Percentiles rank a stretch among this genome's conserved stretches.
phyloP scores from a whole-genome alignment of 176 grass and related monocot species.

The Eleusine coracana region DNA sequence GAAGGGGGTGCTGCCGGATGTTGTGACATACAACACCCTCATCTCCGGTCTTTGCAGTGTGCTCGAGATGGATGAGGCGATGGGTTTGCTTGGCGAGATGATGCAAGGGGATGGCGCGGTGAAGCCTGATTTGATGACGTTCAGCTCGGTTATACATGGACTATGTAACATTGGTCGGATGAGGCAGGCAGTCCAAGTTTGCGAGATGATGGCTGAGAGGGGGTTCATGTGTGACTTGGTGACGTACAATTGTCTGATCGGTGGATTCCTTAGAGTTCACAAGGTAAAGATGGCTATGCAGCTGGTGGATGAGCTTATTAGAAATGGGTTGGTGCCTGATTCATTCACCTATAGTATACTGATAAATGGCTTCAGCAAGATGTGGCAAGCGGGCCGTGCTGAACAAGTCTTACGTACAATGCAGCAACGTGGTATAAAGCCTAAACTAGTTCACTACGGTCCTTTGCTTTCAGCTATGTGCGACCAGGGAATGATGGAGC shows the following conservation, averaged over 20 bases:
- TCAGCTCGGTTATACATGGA: slow-evolving; percentile 64
- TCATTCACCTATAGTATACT: slow-evolving; percentile 58
- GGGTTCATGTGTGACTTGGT: slow-evolving; percentile 47
- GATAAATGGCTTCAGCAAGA: slow-evolving; percentile 66
- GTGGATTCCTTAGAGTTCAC: slow-evolving; percentile 52
- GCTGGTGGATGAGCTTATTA: slow-evolving; percentile 53
- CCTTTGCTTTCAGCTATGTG: slow-evolving; percentile 60
- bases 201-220: slow-evolving; percentile 49
- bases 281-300: slow-evolving; percentile 43
- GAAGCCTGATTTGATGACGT: slow-evolving; percentile 50
- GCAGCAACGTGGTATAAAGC: slow-evolving; percentile 39
- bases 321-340: slow-evolving; percentile 47
- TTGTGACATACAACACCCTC: slow-evolving; percentile 62
- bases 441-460: slow-evolving; percentile 50
- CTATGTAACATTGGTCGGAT: slow-evolving; percentile 55
- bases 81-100: slow-evolving; percentile 62
- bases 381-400: slow-evolving; percentile 50
- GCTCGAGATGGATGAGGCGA: slow-evolving; percentile 52
- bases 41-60: slow-evolving; percentile 52
- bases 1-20: slow-evolving; percentile 49
- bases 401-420: slow-evolving; percentile 47
- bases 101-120: slow-evolving; percentile 28
- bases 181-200: slow-evolving; percentile 43
- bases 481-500: slow-evolving; percentile 52
- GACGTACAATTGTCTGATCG: slow-evolving; percentile 62